Conservation (phyloP, 2,329 filamentous ascomycete genomes). For the Calonectria naviculata region DNA sequence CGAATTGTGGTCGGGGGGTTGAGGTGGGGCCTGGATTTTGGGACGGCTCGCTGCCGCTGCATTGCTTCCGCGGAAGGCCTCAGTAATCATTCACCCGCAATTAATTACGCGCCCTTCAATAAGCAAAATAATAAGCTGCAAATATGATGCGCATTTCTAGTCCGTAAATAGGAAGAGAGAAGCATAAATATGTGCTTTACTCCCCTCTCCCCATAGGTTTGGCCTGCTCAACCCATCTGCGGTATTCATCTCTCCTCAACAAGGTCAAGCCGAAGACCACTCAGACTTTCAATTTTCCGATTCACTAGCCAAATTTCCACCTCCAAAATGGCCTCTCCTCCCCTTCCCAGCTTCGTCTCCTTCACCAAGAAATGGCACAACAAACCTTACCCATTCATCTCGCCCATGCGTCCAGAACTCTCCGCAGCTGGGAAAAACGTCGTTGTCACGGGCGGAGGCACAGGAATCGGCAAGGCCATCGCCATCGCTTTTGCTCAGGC, state of each 20-base stretch:
- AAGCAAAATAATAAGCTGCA: not conserved
- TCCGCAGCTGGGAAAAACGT: slow-evolving; percentile 56
- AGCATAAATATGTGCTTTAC: not conserved
- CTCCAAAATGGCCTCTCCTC: not conserved
- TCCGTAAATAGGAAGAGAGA: too few relatives aligned
- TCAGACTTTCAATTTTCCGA: not conserved
- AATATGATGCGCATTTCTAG: not conserved
- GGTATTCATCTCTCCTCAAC: not conserved
- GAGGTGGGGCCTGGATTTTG: not conserved
- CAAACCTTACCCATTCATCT: slow-evolving; percentile 3
- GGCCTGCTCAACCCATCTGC: not conserved
- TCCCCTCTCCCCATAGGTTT: not conserved
- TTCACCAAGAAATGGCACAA: slow-evolving; percentile 9
- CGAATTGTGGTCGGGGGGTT: not conserved
- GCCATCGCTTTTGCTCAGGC: slow-evolving; percentile 65
- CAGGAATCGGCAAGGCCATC: slow-evolving; percentile 72
- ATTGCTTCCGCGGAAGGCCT: not conserved
- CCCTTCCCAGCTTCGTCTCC: not conserved
- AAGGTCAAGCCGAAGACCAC: not conserved
- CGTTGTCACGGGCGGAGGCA: slow-evolving; percentile 72
- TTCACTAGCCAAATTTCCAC: not conserved
- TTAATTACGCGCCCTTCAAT: not conserved
- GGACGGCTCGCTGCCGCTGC: not conserved
- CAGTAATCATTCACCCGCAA: not conserved
- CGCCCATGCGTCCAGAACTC: slow-evolving; percentile 40